Evolutionary conservation across 2,329 filamentous ascomycete species (phyloP).

Genomic region (Diplodia mutila): DNA sequence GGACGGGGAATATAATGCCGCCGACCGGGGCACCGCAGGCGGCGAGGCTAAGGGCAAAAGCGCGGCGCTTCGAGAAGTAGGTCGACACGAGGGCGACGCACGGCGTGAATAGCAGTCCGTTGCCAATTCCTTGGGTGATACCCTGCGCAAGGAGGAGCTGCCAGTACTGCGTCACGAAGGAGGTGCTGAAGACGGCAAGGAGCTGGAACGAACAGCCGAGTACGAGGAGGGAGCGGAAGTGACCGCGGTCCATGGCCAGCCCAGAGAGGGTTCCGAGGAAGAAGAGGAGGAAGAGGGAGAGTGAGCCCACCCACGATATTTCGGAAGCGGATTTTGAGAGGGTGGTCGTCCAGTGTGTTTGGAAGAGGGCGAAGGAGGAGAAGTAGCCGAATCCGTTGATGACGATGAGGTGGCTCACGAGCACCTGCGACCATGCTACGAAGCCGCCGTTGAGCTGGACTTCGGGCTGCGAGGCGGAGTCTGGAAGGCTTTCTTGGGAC

Average conservation of each 20-base stretch:
- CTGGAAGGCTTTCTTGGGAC: no score
- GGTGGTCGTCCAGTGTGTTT: constrained; percentile 53
- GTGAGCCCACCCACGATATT: constrained; percentile 55
- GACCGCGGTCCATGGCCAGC: constrained; percentile 48
- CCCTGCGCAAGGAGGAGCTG: constrained; percentile 34
- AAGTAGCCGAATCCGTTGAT: constrained; percentile 48
- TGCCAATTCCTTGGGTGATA: constrained; percentile 54
- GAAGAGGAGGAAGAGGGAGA: constrained; percentile 51
- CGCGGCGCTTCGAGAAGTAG: constrained; percentile 39
- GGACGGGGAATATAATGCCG: constrained; percentile 30
- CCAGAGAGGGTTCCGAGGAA: constrained; percentile 49
- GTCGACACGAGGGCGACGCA: constrained; percentile 42
- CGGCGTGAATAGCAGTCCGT: constrained; percentile 47
- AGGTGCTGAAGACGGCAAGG: constrained; percentile 51
- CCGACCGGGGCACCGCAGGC: constrained; percentile 28
- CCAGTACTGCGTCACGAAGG: constrained; percentile 44
- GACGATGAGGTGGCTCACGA: constrained; percentile 25
- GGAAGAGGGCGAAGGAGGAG: constrained; percentile 60
- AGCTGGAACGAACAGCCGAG: constrained; percentile 44
- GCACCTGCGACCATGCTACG: constrained; percentile 52
- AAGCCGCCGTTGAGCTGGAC: constrained; percentile 53
- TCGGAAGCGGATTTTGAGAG: constrained; percentile 39
- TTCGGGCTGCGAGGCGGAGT: no score
- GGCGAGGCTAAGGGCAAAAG: constrained; percentile 38
- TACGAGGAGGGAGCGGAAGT: constrained; percentile 36